Evolutionary conservation across 2,329 filamentous ascomycete species (phyloP), one percentile per base, ranked within the genome.

Genomic region (Sporothrix globosa): DNA sequence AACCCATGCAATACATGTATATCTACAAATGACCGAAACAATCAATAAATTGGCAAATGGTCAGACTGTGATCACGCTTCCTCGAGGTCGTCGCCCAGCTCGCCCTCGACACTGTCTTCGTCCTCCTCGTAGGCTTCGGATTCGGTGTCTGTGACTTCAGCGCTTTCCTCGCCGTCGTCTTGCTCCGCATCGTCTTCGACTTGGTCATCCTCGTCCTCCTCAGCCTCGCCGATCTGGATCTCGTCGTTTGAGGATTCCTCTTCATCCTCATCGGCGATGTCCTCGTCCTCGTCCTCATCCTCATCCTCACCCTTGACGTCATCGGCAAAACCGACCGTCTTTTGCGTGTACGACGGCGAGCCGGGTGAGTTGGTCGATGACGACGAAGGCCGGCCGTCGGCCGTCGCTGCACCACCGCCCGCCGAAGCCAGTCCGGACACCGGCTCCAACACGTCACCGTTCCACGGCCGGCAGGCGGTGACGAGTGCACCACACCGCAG

Each of bases 401-500:
- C 44, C 13, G 24, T 24, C 17, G 21, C 46, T 11, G 39, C 67
- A 9, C 30, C 44, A 13, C 24, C 44, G 1, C 24, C 61, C 3
- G 24, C 46, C 0, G 24, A 17, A 14, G 19, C 10, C 56, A 58
- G 7, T 21, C 27, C n/a, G 2, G 52, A 52, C 6, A 30, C 80
- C 21, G 84, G 82, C 77, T 90, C 89, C 58, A 97, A 80, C 21
- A 98, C 91, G 79, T 97, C 96, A 30, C 96, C 96, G 75, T 85
- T 89, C 96, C 96, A 99, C 0, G 96, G 93, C 78, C 88, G 90
- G 80, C 95, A 98, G 78, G 94, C 89, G 77, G 91, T 93, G 65
- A 97, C 88, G 24, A 91, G 79, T 77, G 92, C 91, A 21, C 94
- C 94, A 77, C 96, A 99, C 24, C 96, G 87, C 61, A 99, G 82